These are phyloP conservation scores for Capsicum chinense DNA, from an alignment of 257 asterid genomes.

Conservation along the genomic window DNA sequence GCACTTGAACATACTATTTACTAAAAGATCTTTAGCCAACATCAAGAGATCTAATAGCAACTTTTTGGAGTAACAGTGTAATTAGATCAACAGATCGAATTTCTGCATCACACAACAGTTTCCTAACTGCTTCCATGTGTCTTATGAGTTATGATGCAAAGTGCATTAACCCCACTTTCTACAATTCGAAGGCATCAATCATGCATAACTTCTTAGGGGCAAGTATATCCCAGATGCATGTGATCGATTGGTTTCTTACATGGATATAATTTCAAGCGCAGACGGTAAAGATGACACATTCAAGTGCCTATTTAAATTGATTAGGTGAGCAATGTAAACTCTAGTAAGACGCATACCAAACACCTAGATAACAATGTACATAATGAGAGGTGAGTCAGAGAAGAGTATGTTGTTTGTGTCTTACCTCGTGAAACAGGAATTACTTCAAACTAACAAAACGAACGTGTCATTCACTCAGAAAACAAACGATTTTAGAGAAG, in stretches of 20 bases:
- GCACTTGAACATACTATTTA: conserved; percentile 2
- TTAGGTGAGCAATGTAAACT: background rate
- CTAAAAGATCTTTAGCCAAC: background rate
- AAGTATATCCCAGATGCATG: background rate
- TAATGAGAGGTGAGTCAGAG: background rate
- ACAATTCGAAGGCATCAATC: background rate
- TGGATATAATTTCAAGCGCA: conserved; percentile 11
- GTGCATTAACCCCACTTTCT: background rate
- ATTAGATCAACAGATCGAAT: background rate
- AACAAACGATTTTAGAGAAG: conserved; percentile 11
- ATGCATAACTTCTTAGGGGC: conserved; percentile 10
- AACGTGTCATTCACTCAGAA: background rate
- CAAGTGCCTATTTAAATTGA: background rate
- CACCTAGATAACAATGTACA: background rate
- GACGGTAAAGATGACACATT: background rate
- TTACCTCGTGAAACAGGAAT: background rate
- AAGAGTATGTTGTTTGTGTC: background rate
- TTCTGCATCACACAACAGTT: background rate
- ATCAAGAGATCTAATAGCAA: background rate
- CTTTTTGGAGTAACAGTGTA: background rate
- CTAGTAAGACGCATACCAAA: background rate
- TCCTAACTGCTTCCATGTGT: background rate
- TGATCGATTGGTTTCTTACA: background rate
- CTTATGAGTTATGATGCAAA: background rate
- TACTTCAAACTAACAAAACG: background rate